phyloP scores from a whole-genome alignment of 2,329 filamentous ascomycete species.

The Samsoniella hepiali region DNA sequence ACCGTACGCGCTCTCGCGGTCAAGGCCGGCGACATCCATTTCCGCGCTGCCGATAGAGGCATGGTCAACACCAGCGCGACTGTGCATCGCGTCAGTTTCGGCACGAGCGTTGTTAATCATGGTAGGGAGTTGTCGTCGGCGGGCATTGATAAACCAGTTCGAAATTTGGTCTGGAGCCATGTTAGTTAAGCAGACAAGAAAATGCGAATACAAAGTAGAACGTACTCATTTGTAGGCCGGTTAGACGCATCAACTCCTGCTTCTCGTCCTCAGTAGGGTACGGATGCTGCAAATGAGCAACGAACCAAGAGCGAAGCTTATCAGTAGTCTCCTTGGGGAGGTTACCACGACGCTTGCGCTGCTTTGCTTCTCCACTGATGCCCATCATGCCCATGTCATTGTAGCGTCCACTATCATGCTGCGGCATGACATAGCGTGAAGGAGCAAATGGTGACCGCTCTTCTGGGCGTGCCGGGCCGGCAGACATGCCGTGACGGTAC shows the following conservation, averaged over 20 bases:
- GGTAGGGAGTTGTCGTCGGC: conserved; percentile 60
- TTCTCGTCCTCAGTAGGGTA: conserved; percentile 90
- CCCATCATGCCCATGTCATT: conserved; percentile 37
- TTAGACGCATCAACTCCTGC: conserved; percentile 72
- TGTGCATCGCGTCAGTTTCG: conserved; percentile 48
- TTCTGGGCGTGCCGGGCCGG: conserved; percentile 41
- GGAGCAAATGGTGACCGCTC: conserved; percentile 45
- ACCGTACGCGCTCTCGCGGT: conserved; percentile 14
- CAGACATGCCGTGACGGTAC: conserved; percentile 42
- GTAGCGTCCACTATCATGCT: conserved; percentile 41
- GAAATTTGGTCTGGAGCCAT: conserved; percentile 60
- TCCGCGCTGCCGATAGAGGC: conserved; percentile 8
- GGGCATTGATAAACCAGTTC: conserved; percentile 80
- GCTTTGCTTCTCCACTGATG: conserved; percentile 45
- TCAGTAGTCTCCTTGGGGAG: conserved; percentile 88
- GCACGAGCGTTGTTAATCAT: conserved; percentile 56
- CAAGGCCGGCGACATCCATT: not conserved
- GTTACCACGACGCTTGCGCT: conserved; percentile 71
- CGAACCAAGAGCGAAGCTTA: conserved; percentile 75
- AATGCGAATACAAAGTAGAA: conserved; percentile 27
- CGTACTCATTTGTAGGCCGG: conserved; percentile 74
- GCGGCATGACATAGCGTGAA: conserved; percentile 35
- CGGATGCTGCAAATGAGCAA: conserved; percentile 72
- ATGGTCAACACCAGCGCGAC: conserved; percentile 23
- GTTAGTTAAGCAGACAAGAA: conserved; percentile 20